Percentiles rank a stretch among this genome's conserved stretches.
phyloP scores from a whole-genome alignment of 495 filamentous ascomycete genomes.

The Tetracladium setigerum region DNA sequence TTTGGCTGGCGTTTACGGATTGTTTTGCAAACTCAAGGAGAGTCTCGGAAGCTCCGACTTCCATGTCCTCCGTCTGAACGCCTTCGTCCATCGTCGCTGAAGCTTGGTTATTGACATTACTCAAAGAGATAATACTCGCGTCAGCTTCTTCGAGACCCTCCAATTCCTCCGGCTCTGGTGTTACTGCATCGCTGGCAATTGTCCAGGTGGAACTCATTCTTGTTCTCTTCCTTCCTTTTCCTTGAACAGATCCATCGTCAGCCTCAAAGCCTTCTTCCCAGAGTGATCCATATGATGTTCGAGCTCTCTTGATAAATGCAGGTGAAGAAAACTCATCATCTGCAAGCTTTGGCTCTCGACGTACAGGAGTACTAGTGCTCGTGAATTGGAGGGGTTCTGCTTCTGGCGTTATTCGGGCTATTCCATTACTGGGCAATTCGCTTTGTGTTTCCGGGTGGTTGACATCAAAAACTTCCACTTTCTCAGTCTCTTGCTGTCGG shows the following conservation, averaged over 20 bases:
- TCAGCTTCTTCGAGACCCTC: slow-evolving; percentile 1
- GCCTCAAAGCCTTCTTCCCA: slow-evolving; percentile 65
- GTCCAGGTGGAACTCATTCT: slow-evolving; percentile 70
- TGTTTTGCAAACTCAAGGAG: slow-evolving; percentile 10
- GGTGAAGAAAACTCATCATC: slow-evolving; percentile 59
- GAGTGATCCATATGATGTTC: slow-evolving; percentile 52
- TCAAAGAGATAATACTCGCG: neutral
- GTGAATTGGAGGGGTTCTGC: neutral
- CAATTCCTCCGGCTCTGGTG: slow-evolving; percentile 20
- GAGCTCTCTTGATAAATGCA: slow-evolving; percentile 61
- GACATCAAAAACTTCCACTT: slow-evolving; percentile 11
- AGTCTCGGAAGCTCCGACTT: slow-evolving; percentile 20
- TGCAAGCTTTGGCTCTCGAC: neutral
- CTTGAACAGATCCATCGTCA: slow-evolving; percentile 52
- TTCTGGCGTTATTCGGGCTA: slow-evolving; percentile 2
- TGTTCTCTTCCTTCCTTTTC: slow-evolving; percentile 61
- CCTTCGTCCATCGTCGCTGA: slow-evolving; percentile 37
- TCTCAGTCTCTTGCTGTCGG: slow-evolving; percentile 10
- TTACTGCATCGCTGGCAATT: slow-evolving; percentile 42
- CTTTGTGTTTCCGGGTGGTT: slow-evolving; percentile 15
- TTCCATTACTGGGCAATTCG: neutral
- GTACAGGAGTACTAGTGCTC: neutral
- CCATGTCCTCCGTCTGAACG: slow-evolving; percentile 36
- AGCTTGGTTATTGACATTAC: slow-evolving; percentile 1
- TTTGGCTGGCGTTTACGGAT: slow-evolving; percentile 7